Base-by-base conservation (phyloP, 83 land plant genomes). In the Picea mariana region DNA sequence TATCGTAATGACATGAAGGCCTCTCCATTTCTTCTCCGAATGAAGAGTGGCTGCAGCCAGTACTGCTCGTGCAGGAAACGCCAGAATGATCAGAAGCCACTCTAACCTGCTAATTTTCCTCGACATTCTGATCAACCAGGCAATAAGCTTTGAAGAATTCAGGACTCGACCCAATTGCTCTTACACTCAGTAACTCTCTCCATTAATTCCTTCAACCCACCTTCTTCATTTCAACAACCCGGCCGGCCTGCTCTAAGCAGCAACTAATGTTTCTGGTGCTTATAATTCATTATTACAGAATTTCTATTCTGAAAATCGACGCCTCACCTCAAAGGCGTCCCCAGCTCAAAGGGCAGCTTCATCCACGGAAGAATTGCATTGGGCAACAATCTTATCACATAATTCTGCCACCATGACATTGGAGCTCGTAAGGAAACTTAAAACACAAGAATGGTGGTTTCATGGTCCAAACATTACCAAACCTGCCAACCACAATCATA, bases 1-100 rank as follows among this genome's bases (percentile, higher is more conserved):
- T 9, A 73, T 20, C 3, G 38, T 16, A n/a, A 73, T 44, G 15
- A 73, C 20, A 73, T 44, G 77, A 73, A 38, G 44, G 26, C 55
- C 47, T 73, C 24, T 73, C 77, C 77, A 73, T 21, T 73, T 73
- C n/a, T 73, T 73, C 5, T 73, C 77, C 77, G 55, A 44, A 55
- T 55, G 59, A 15, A 55, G 59, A 55, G 16, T 12, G 59, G 59
- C 59, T 55, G 59, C 59, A 55, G 59, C 59, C 15, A 55, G 16
- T 12, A 55, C 59, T 12, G 59, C 16, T 55, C 59, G 12, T 55
- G 15, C 59, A 0, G 77, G 77, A 42, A 73, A 73, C 12, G 47
- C 21, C 24, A 40, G 5, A 4, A 44, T n/a, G 6, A 49, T 52
- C 58, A 73, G 7, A 42, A 73, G 24, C 59, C 59, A 55, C 59